These are phyloP conservation scores for Phyllosticta ampelicida DNA, from an alignment of 2,329 filamentous ascomycete species.

Conservation along the genomic window DNA sequence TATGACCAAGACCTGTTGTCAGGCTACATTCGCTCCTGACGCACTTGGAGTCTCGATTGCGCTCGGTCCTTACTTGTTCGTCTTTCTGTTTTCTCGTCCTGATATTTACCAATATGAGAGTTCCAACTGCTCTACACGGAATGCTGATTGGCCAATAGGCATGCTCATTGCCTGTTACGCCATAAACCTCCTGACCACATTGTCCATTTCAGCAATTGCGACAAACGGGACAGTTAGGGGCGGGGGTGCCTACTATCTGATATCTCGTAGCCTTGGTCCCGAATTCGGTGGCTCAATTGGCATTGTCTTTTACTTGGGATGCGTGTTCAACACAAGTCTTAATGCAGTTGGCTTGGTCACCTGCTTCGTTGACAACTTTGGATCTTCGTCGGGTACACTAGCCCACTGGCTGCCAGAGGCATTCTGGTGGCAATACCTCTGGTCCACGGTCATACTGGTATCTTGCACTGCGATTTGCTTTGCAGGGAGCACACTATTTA, in stretches of 20 bases:
- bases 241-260: constrained; percentile 80
- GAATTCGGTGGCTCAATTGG: constrained; percentile 87
- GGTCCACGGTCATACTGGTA: constrained; percentile 60
- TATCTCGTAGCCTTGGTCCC: constrained; percentile 73
- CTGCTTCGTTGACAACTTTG: constrained; percentile 68
- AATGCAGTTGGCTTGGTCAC: constrained; percentile 81
- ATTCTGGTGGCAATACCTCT: constrained; percentile 67
- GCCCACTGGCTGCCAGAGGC: constrained; percentile 53
- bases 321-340: constrained; percentile 75
- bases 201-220: constrained; percentile 80
- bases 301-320: constrained; percentile 82
- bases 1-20: not conserved
- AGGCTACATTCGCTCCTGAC: not conserved
- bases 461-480: constrained; percentile 66
- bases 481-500: constrained; percentile 69
- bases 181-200: constrained; percentile 72
- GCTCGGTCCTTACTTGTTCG: not conserved
- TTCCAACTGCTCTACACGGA: not conserved
- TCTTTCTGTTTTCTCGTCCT: not conserved
- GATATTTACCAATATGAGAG: not conserved
- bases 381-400: constrained; percentile 45
- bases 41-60: not conserved
- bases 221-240: constrained; percentile 83
- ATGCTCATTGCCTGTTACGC: constrained; percentile 66
- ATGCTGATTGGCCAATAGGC: constrained; percentile 33